phyloP scores from a whole-genome alignment of 2,329 filamentous ascomycete genomes.

The Diplodia intermedia region DNA sequence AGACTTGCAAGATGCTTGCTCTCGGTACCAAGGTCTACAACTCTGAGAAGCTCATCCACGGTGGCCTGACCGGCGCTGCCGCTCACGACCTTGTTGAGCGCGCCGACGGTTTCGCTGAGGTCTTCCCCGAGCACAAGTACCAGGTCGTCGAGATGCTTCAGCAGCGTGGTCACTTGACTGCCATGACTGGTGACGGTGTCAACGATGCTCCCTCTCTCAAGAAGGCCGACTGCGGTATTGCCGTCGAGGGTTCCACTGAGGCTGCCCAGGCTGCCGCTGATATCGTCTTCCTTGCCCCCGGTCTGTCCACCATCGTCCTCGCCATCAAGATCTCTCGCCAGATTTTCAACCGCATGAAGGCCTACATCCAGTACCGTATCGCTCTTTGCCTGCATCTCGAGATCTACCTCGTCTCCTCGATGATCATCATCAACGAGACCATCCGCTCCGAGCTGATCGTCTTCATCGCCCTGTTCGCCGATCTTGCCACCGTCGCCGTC shows the following conservation, averaged over 20 bases:
- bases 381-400: slow-evolving; percentile 76
- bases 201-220: slow-evolving; percentile 77
- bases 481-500: slow-evolving; percentile 79
- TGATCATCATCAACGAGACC: slow-evolving; percentile 82
- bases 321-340: slow-evolving; percentile 77
- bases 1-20: slow-evolving; percentile 82
- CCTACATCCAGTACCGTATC: slow-evolving; percentile 79
- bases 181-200: slow-evolving; percentile 78
- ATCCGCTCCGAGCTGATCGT: slow-evolving; percentile 75
- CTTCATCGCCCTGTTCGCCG: slow-evolving; percentile 80
- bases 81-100: slow-evolving; percentile 79
- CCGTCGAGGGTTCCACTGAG: slow-evolving; percentile 74
- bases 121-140: slow-evolving; percentile 79
- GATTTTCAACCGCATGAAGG: slow-evolving; percentile 81
- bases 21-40: slow-evolving; percentile 83
- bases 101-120: slow-evolving; percentile 75
- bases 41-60: slow-evolving; percentile 77
- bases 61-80: slow-evolving; percentile 74
- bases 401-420: slow-evolving; percentile 77
- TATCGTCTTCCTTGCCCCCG: slow-evolving; percentile 76
- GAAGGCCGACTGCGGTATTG: slow-evolving; percentile 77
- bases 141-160: slow-evolving; percentile 78
- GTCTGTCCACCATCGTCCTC: slow-evolving; percentile 73
- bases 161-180: slow-evolving; percentile 74
- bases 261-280: slow-evolving; percentile 75